Conservation (phyloP, 306 rosid genomes). For the Vigna reflexopilosa region DNA sequence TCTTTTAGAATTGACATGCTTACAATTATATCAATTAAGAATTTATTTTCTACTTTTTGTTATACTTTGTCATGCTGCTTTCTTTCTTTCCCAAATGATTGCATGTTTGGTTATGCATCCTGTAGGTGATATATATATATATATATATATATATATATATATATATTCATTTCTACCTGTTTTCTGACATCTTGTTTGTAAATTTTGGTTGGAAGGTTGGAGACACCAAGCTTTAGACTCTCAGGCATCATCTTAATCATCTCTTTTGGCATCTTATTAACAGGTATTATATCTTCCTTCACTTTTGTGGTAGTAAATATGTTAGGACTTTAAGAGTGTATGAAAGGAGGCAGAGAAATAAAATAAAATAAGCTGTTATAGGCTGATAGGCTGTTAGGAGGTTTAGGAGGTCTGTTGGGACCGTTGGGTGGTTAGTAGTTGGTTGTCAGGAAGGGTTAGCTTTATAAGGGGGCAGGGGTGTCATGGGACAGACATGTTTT, state of each 20-base stretch:
- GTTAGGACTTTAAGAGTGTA: too few relatives aligned
- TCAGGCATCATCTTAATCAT: conserved; percentile 87
- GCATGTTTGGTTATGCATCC: conserved; percentile 7
- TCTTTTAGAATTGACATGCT: neutral
- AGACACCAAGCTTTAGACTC: conserved; percentile 80
- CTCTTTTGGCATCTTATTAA: conserved; percentile 84
- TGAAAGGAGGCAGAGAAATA: too few relatives aligned
- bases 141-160: too few relatives aligned
- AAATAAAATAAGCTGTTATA: too few relatives aligned
- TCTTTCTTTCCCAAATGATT: neutral
- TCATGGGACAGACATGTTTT: too few relatives aligned
- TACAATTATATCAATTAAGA: conserved; percentile 23
- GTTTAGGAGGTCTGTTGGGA: too few relatives aligned
- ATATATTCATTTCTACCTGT: conserved; percentile 18
- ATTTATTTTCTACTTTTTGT: conserved; percentile 30
- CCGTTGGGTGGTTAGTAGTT: too few relatives aligned
- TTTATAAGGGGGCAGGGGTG: too few relatives aligned
- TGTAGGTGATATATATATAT: neutral
- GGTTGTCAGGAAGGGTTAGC: too few relatives aligned
- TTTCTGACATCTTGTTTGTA: conserved; percentile 43
- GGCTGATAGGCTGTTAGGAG: too few relatives aligned
- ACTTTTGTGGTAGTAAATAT: neutral
- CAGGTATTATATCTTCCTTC: conserved; percentile 62
- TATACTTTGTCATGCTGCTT: conserved; percentile 9
- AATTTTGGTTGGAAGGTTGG: conserved; percentile 77